Base-by-base conservation (phyloP, 1,139 yeast species). In the Hyphopichia fennica region DNA sequence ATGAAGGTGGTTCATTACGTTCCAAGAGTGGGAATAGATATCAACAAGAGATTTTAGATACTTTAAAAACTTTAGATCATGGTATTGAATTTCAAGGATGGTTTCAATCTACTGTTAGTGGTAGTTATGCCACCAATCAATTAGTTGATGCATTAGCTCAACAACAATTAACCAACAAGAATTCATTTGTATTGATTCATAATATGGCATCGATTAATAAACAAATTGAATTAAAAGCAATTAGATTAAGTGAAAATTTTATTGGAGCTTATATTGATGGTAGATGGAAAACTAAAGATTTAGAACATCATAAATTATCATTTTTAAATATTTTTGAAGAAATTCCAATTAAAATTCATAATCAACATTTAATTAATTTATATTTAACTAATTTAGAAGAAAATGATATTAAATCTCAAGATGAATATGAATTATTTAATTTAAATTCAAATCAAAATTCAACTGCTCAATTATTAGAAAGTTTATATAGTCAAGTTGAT, bases 31-130 rank as follows among this genome's bases (percentile, higher is more conserved):
- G 88, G 43, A 70, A 72, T 47, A 82, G 77, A 59, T 89, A 83
- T 66, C 91, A 85, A 61, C 79, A 78, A 47, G 91, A 86, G 41
- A 74, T 86, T 57, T 71, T 84, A 51, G 78, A 78, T 41, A 77
- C 79, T 47, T 75, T 87, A 52, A 80, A 76, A 54, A 77, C 74
- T 45, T 79, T 83, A 49, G 86, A 85, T 39, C 75, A 80, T 48
- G 95, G 91, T 38, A 75, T 82, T 40, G 88, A 84, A 60, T 77
- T 84, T 51, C 80, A 84, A 51, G 96, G 96, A 30, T 89, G 91
- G 91, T 89, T 86, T 67, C 81, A 87, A 58, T 75, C 87, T 39
- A 76, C 90, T 29, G 60, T 75, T 41, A 77, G 86, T 36, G 95
- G 95, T 40, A 81, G 79, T 58, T 83, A 82, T 59, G 79, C 83